These are phyloP conservation scores for Nidularia pulvinata DNA, from an alignment of 768 basidiomycete species.

Conservation along the genomic window DNA sequence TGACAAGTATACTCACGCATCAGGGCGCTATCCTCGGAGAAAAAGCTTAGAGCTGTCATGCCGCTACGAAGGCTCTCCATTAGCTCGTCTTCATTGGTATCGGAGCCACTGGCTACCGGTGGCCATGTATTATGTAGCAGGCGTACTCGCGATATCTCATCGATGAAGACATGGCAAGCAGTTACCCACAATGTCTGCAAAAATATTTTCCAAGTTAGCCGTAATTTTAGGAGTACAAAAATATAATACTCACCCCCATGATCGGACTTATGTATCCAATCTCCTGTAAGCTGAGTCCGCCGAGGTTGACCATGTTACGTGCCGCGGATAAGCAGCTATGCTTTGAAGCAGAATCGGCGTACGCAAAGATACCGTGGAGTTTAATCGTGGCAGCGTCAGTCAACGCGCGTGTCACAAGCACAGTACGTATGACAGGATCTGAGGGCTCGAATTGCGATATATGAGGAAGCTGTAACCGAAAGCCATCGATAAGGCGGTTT, in stretches of 20 bases:
- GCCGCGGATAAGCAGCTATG: slow-evolving; percentile 42
- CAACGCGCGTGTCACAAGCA: slow-evolving; percentile 47
- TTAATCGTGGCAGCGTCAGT: slow-evolving; percentile 49
- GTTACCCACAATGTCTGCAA: slow-evolving; percentile 44
- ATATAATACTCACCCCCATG: slow-evolving; percentile 41
- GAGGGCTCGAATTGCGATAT: slow-evolving; percentile 25
- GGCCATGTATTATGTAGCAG: slow-evolving; percentile 28
- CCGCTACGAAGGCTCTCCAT: slow-evolving; percentile 36
- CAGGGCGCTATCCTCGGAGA: slow-evolving; percentile 40
- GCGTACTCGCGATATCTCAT: slow-evolving; percentile 41
- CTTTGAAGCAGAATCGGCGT: slow-evolving; percentile 37
- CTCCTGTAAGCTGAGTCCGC: slow-evolving; percentile 33
- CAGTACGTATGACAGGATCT: slow-evolving; percentile 29
- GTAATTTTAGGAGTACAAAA: slow-evolving; percentile 5
- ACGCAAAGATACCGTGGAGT: slow-evolving; percentile 47
- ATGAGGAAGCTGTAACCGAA: slow-evolving; percentile 31
- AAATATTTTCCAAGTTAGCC: slow-evolving; percentile 4
- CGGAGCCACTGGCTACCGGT: slow-evolving; percentile 11
- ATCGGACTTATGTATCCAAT: slow-evolving; percentile 44
- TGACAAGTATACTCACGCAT: slow-evolving; percentile 35
- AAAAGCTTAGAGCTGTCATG: slow-evolving; percentile 37
- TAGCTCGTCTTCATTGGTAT: slow-evolving; percentile 36
- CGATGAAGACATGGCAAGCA: slow-evolving; percentile 44
- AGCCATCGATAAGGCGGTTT: slow-evolving; percentile 41
- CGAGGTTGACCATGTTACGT: slow-evolving; percentile 37